phyloP scores from a whole-genome alignment of 345 rosid genomes.

The Carallia pectinifolia region DNA sequence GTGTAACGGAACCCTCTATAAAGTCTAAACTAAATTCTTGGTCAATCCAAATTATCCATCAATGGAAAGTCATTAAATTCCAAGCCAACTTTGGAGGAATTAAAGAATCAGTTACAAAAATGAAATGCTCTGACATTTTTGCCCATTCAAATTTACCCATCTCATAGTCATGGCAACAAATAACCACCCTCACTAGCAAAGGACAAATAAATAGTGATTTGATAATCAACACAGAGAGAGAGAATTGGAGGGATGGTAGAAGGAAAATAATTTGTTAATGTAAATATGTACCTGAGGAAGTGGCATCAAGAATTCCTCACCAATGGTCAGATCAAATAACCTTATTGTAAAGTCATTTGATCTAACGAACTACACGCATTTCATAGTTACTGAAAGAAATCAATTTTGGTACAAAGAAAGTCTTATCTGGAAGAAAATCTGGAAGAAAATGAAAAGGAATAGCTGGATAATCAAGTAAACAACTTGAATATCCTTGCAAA shows the following conservation, averaged over 20 bases:
- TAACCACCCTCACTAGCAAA: background rate
- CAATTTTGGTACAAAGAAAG: no score
- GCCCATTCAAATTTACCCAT: conserved; percentile 10
- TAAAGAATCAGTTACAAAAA: conserved; percentile 28
- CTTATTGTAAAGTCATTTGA: no score
- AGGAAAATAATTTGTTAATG: no score
- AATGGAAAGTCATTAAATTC: conserved; percentile 14
- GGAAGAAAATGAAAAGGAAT: no score
- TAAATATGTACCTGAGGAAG: no score
- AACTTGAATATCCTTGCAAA: no score
- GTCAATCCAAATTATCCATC: conserved; percentile 12
- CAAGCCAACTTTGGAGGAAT: conserved; percentile 12
- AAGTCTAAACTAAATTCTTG: conserved; percentile 1
- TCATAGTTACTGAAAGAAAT: no score
- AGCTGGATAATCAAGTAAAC: background rate
- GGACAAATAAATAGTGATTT: conserved; percentile 7
- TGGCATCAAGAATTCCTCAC: no score
- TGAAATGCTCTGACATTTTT: background rate
- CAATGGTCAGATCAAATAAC: no score
- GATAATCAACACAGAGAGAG: background rate
- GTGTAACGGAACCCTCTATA: conserved; percentile 3
- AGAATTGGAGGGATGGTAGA: no score
- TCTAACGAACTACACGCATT: no score
- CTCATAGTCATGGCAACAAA: background rate
- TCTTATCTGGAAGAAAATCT: no score